Conservation (phyloP, 2,329 filamentous ascomycete genomes). For the Botrytis sinoallii region DNA sequence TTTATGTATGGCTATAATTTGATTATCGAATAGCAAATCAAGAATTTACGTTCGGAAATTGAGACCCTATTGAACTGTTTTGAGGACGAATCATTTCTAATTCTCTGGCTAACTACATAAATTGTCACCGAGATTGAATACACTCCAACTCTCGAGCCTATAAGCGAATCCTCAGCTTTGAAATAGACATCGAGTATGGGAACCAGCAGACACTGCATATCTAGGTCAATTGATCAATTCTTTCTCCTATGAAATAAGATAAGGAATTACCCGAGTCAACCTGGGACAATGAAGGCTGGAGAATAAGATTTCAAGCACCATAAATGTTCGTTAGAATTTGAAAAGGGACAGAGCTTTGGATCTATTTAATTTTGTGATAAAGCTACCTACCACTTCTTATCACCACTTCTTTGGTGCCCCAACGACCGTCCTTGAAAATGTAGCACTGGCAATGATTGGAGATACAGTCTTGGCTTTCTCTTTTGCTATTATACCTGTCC, state of each 20-base stretch:
- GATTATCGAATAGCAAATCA: neutral
- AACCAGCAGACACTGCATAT: neutral
- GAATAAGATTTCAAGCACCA: too few species aligned
- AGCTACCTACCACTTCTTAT: slow-evolving; percentile 39
- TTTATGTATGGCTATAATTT: neutral
- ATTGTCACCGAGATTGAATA: neutral
- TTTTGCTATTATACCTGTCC: slow-evolving; percentile 65
- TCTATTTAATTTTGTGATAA: neutral
- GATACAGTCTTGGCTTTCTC: slow-evolving; percentile 34
- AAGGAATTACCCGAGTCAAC: too few species aligned
- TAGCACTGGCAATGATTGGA: slow-evolving; percentile 35
- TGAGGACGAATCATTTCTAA: neutral
- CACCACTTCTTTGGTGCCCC: slow-evolving; percentile 39
- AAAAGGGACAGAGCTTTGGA: neutral
- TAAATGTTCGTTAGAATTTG: neutral
- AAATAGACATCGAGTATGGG: neutral
- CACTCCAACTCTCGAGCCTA: rapidly evolving
- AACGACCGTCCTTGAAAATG: slow-evolving; percentile 39
- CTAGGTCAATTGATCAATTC: too few species aligned
- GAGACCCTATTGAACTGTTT: neutral
- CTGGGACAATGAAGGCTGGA: too few species aligned
- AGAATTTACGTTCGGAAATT: neutral
- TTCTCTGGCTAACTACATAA: neutral
- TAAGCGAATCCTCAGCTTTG: neutral
- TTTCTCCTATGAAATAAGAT: too few species aligned